Evolutionary conservation across 2,329 filamentous ascomycete genomes (phyloP).

Genomic region (Fusarium nygamai): DNA sequence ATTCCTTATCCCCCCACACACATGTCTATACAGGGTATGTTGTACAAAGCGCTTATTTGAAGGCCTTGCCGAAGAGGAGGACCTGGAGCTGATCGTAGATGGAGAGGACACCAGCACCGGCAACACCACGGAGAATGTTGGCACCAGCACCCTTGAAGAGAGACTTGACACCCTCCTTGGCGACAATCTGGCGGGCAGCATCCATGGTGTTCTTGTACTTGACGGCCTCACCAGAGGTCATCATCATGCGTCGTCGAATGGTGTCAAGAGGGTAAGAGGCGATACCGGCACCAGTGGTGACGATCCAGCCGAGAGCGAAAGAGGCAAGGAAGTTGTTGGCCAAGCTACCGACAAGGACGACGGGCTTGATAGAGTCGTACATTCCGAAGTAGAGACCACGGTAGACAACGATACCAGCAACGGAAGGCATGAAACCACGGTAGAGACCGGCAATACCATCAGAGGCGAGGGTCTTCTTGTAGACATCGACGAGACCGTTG

Average conservation of each 20-base stretch:
- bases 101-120: constrained; percentile 99
- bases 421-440: constrained; percentile 99
- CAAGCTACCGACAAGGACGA: constrained; percentile 89
- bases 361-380: constrained; percentile 99
- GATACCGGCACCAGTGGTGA: constrained; percentile 99
- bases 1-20: constrained; percentile 44
- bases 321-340: constrained; percentile 99
- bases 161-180: constrained; percentile 97
- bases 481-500: constrained; percentile 99
- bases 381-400: constrained; percentile 99
- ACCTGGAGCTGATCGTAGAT: constrained; percentile 99
- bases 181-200: constrained; percentile 94
- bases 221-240: constrained; percentile 97
- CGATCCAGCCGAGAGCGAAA: constrained; percentile 97
- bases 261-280: constrained; percentile 99
- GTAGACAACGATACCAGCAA: constrained; percentile 99
- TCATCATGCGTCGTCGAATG: constrained; percentile 99
- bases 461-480: constrained; percentile 99
- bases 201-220: constrained; percentile 99
- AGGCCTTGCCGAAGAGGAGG: constrained; percentile 99
- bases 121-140: constrained; percentile 99
- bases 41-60: constrained; percentile 70
- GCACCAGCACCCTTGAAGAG: constrained; percentile 99
- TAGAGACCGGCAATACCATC: constrained; percentile 99
- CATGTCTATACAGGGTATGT: constrained; percentile 55